Base-by-base conservation (phyloP, 805 yeast genomes). In the Zygosaccharomyces siamensis region DNA sequence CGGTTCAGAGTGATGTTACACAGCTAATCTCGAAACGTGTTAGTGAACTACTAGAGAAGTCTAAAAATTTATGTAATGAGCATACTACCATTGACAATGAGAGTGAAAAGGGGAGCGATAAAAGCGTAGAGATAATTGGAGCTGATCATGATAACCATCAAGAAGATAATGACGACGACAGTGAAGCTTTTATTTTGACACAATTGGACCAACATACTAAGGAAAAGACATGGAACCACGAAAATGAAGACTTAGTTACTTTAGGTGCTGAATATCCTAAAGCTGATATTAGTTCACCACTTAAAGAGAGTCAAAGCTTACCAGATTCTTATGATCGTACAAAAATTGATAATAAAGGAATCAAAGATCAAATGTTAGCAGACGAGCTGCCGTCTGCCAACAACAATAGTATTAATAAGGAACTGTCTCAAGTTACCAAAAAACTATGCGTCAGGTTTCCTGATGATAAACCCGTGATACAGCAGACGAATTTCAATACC, bases 1-100 rank as follows among this genome's bases (percentile, higher is more conserved):
- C 51, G 31, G 62, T 62, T 2, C 66, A 62, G 44, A 30, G 46
- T 27, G 63, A 59, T 38, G 55, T 56, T 3, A 54, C 55, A 20
- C 38, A 39, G 27, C 51, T 58, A 21, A 54, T 62, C 11, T 38
- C 47, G 23, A 27, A 35, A 4, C 54, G 51, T 8, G 51, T 53
- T 4, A 20, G 35, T 11, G 24, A 42, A 32, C 21, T 51, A 4
- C 43, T 48, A 23, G 23, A 31, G 33, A 16, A n/a, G 43, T 11
- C 43, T 5, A 30, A 26, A 39, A n/a, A 11, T 5, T n/a, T 11
- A 16, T 7, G 11, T 14, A 23, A 39, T 39, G 31, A 39, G 7
- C 18, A 26, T 7, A 16, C 14, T 18, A n/a, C 30, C 11, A 26
- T 39, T 16, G 8, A 20, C 11, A n/a, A 26, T 30, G 7, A n/a